Conservation (phyloP, 306 rosid genomes). For the Carpinus viminea region DNA sequence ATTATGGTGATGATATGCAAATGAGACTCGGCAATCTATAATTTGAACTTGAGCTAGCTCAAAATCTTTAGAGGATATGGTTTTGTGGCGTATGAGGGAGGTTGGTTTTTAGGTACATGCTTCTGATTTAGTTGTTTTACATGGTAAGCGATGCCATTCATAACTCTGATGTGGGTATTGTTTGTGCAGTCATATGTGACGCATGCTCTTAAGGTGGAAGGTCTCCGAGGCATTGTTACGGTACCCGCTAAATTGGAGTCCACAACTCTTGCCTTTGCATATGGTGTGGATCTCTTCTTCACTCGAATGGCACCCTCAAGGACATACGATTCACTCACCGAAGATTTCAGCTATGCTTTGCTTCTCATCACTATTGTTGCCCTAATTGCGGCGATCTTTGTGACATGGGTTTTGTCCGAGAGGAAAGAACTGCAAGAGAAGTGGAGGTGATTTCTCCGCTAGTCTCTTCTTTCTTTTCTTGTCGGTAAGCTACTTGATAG, state of each 20-base stretch:
- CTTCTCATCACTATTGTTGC: slow-evolving; percentile 91
- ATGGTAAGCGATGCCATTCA: neutral
- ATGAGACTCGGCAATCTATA: neutral
- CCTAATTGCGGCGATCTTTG: slow-evolving; percentile 81
- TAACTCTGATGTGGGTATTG: slow-evolving; percentile 4
- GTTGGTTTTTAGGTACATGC: neutral
- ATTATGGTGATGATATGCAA: neutral
- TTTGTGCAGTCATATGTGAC: slow-evolving; percentile 80
- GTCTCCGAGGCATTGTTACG: slow-evolving; percentile 76
- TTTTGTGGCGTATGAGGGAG: too few relatives aligned
- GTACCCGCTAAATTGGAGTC: slow-evolving; percentile 96
- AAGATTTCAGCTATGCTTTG: slow-evolving; percentile 98
- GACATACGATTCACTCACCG: slow-evolving; percentile 95
- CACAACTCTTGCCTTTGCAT: slow-evolving; percentile 81
- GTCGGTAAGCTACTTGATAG: slow-evolving; percentile 2
- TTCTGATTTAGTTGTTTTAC: neutral
- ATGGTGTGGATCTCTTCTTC: slow-evolving; percentile 91
- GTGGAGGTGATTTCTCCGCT: slow-evolving; percentile 72
- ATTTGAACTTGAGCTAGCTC: neutral
- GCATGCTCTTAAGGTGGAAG: slow-evolving; percentile 83
- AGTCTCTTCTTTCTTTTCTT: slow-evolving; percentile 19
- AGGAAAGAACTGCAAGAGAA: slow-evolving; percentile 88
- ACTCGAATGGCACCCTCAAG: slow-evolving; percentile 89
- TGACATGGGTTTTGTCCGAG: slow-evolving; percentile 83
- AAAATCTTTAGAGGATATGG: neutral